Base-by-base conservation (phyloP, 345 rosid genomes). In the Salix brachista region DNA sequence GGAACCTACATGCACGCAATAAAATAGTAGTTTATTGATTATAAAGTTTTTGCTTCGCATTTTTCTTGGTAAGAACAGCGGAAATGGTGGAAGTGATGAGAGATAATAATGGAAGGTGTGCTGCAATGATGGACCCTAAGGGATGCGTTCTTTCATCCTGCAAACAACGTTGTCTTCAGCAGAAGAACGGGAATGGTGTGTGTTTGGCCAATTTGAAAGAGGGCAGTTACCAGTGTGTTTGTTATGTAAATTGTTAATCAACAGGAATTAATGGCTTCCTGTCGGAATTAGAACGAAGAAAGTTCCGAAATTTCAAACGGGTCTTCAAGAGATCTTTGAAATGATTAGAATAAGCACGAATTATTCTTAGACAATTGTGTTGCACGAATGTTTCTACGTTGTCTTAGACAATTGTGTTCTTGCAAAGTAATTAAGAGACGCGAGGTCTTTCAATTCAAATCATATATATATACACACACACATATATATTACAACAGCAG, bases 161-260 rank as follows among this genome's bases (percentile, higher is more conserved):
- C 75, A 83, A 71, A 70, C 83, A 81, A 19, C 79, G 75, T 6
- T 85, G 83, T 64, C 79, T 83, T 42, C 80, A 76, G 60, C 75
- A 60, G 50, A 79, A 84, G 78, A 82, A 84, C 64, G 85, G 84
- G 9, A 85, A 81, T 74, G 86, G 83, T 36, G 83, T 76, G 39
- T 85, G 86, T 73, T 70, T 83, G 64, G 75, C 79, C 17, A 84
- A 74, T 62, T 58, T 80, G 42, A 80, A 68, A 13, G 74, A 68
- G 71, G 83, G 85, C 23, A 81, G 81, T 58, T 85, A 80, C 48
- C 82, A 80, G 72, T 78, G 82, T 61, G 78, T 78, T 36, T 85
- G 84, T 23, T 85, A 74, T 28, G 56, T 77, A 3, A 82, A 85
- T 19, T 85, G 80, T 46, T 67, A 28, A 74, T 58, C 13, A 70